phyloP scores from a whole-genome alignment of 345 rosid species.

The Nasturtium officinale region DNA sequence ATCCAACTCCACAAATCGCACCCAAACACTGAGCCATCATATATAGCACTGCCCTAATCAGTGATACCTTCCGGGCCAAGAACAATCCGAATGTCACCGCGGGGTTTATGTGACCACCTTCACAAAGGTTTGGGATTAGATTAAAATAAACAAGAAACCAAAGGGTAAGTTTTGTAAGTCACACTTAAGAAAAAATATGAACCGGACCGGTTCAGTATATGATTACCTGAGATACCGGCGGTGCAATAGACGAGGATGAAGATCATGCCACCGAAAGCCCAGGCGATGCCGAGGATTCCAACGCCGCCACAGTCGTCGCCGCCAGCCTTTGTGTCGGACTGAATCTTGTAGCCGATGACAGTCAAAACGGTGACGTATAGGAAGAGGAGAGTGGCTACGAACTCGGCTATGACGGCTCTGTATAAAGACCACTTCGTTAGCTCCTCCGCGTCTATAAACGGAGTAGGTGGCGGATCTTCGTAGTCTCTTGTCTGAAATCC shows the following conservation, averaged over 20 bases:
- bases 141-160: background rate
- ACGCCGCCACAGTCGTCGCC: constrained; percentile 55
- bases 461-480: constrained; percentile 62
- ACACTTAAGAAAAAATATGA: background rate
- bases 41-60: constrained; percentile 61
- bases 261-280: constrained; percentile 83
- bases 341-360: constrained; percentile 62
- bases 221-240: constrained; percentile 67
- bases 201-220: background rate
- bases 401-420: constrained; percentile 66
- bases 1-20: constrained; percentile 65
- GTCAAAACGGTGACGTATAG: constrained; percentile 66
- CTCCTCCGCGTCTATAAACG: constrained; percentile 57
- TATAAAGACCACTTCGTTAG: constrained; percentile 57
- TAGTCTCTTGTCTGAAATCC: constrained; percentile 55
- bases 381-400: constrained; percentile 65
- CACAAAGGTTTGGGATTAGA: background rate
- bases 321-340: constrained; percentile 27
- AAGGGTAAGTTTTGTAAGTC: background rate
- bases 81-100: constrained; percentile 72
- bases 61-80: constrained; percentile 62
- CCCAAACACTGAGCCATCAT: constrained; percentile 73
- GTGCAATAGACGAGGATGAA: constrained; percentile 72
- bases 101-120: constrained; percentile 77
- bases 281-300: constrained; percentile 65